A percentile compares a stretch with the other conserved stretches of the same genome.
Evolutionary conservation across 2,329 filamentous ascomycete species (phyloP).

Genomic region (Neospermospora avenae): DNA sequence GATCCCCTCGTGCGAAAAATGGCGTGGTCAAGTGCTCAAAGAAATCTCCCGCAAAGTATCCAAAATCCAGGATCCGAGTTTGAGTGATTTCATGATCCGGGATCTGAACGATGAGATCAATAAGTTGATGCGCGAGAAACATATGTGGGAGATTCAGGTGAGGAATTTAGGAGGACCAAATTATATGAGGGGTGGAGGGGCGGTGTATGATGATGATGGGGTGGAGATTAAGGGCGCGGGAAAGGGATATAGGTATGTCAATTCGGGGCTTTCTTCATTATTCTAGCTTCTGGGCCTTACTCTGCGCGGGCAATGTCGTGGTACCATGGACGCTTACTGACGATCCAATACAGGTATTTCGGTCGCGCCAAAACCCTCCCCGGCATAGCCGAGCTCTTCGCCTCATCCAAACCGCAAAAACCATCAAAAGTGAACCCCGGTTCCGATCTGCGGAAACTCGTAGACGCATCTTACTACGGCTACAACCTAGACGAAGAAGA

Average conservation of each 20-base stretch:
- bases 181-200: constrained; percentile 58
- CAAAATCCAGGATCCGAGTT: constrained; percentile 83
- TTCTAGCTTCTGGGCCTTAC: too few relatives aligned
- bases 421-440: constrained; percentile 34
- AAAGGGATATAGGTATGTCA: constrained; percentile 93
- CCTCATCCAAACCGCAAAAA: constrained; percentile 58
- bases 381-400: constrained; percentile 94
- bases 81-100: constrained; percentile 96
- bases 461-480: constrained; percentile 94
- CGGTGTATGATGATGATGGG: constrained; percentile 52
- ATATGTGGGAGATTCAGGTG: constrained; percentile 98
- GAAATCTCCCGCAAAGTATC: constrained; percentile 97
- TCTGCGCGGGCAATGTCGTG: too few relatives aligned
- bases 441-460: constrained; percentile 64
- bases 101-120: constrained; percentile 99
- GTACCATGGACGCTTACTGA: neutral
- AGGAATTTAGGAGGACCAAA: constrained; percentile 94
- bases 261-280: constrained; percentile 21
- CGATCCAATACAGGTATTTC: constrained; percentile 63
- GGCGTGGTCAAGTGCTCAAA: constrained; percentile 95
- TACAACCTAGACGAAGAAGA: constrained; percentile 93
- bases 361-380: constrained; percentile 85
- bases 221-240: constrained; percentile 62
- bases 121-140: constrained; percentile 97
- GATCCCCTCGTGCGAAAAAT: constrained; percentile 90